Conservation (phyloP, 2,329 filamentous ascomycete genomes). For the Exophiala sp. region DNA sequence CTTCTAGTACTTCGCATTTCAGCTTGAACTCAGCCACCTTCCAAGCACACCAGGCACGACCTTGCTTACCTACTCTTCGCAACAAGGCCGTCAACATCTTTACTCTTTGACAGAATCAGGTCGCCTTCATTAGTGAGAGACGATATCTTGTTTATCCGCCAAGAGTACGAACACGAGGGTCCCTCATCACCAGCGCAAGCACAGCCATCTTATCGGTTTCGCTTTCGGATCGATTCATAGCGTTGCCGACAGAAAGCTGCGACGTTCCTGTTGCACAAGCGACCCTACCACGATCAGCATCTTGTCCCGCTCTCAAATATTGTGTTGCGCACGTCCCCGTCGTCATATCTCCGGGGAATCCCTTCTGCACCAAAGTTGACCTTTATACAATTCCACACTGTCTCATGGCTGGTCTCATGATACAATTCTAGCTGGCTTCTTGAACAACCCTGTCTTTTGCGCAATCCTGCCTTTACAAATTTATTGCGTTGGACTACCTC, state of each 20-base stretch:
- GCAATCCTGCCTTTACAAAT: slow-evolving; percentile 1
- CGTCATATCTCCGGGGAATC: slow-evolving; percentile 8
- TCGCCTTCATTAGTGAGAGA: too few species aligned
- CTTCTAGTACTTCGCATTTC: background rate
- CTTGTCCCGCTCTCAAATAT: slow-evolving; percentile 22
- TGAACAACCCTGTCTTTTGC: slow-evolving; percentile 1
- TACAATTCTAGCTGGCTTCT: slow-evolving; percentile 11
- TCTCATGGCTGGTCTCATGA: slow-evolving; percentile 19
- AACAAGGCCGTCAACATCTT: background rate
- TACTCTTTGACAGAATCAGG: too few species aligned
- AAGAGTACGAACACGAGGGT: background rate
- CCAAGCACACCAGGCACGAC: background rate
- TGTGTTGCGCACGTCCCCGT: slow-evolving; percentile 15
- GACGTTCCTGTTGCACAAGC: slow-evolving; percentile 22
- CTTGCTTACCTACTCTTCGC: slow-evolving; percentile 2
- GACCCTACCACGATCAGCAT: slow-evolving; percentile 21
- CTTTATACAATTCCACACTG: slow-evolving; percentile 4
- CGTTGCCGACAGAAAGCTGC: slow-evolving; percentile 13
- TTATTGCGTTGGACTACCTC: slow-evolving; percentile 7
- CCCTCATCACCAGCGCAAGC: background rate
- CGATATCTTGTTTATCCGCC: too few species aligned
- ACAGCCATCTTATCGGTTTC: background rate
- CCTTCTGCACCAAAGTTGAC: slow-evolving; percentile 10
- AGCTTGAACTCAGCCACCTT: background rate
- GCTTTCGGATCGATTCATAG: slow-evolving; percentile 2